Conservation (phyloP, 805 yeast genomes). For the Yarrowia keelungensis region DNA sequence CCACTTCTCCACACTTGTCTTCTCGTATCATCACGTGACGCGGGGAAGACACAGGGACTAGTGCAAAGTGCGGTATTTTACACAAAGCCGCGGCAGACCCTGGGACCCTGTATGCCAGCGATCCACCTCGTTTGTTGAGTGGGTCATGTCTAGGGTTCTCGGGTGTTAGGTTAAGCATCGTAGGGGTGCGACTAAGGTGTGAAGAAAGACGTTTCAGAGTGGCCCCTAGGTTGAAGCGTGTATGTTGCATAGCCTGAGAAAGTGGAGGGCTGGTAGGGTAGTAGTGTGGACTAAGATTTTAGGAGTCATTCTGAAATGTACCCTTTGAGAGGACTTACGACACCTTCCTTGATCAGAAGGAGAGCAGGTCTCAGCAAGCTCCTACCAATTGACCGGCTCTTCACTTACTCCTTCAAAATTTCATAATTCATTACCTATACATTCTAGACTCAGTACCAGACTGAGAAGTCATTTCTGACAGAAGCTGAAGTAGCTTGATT, state of each 20-base stretch:
- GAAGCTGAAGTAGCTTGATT: too few relatives aligned
- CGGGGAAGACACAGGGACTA: neutral
- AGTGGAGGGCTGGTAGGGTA: neutral
- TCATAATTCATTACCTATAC: too few relatives aligned
- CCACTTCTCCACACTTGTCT: too few relatives aligned
- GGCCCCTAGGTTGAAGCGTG: too few relatives aligned
- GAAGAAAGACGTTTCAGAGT: too few relatives aligned
- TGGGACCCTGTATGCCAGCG: neutral
- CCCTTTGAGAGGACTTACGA: neutral
- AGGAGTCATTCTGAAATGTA: neutral
- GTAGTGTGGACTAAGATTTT: neutral
- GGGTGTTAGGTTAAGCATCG: neutral
- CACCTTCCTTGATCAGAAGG: too few relatives aligned
- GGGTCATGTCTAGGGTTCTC: neutral
- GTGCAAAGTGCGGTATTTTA: neutral
- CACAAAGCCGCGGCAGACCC: neutral
- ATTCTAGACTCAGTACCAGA: too few relatives aligned
- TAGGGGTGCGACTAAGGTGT: neutral
- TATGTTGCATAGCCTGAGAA: neutral
- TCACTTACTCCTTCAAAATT: too few relatives aligned
- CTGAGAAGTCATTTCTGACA: too few relatives aligned
- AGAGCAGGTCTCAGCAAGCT: too few relatives aligned
- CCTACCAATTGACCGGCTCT: too few relatives aligned
- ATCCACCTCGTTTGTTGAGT: neutral
- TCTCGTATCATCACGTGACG: constrained; percentile 2